Conservation (phyloP, 2,329 filamentous ascomycete species). For the Davidsoniella neocaledoniae region DNA sequence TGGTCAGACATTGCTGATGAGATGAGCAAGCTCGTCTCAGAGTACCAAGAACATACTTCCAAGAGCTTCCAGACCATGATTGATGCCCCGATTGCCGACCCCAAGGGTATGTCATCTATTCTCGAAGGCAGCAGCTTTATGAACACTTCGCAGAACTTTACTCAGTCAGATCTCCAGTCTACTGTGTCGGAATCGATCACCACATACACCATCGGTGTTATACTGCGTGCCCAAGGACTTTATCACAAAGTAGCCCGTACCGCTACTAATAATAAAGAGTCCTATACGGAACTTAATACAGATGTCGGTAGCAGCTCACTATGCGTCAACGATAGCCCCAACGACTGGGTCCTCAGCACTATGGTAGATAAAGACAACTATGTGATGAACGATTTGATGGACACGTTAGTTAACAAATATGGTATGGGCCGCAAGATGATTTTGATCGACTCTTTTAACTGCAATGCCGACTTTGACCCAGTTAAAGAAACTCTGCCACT, state of each 20-base stretch:
- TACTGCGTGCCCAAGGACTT: constrained; percentile 6
- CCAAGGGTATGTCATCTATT: constrained; percentile 6
- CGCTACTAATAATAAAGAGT: background rate
- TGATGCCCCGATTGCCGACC: constrained; percentile 10
- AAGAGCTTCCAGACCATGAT: constrained; percentile 9
- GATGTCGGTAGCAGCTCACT: background rate
- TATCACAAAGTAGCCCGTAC: constrained; percentile 1
- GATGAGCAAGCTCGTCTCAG: constrained; percentile 5
- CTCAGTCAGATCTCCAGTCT: constrained; percentile 12
- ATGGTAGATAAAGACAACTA: constrained; percentile 1
- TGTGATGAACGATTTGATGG: constrained; percentile 1
- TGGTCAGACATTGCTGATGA: constrained; percentile 7
- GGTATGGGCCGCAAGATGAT: background rate
- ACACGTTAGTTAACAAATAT: constrained; percentile 10
- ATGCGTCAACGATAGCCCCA: background rate
- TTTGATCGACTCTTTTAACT: background rate
- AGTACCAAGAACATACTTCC: constrained; percentile 8
- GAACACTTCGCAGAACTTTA: constrained; percentile 11
- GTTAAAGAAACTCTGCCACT: background rate
- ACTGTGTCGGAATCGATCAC: constrained; percentile 3
- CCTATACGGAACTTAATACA: background rate
- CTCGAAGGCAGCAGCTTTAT: constrained; percentile 12
- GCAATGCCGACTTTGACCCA: background rate
- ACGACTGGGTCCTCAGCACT: background rate
- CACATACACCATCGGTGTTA: constrained; percentile 7